A percentile compares a stretch with the other conserved stretches of the same genome.
Evolutionary conservation across 495 filamentous ascomycete genomes (phyloP).

Genomic region (Neurospora terricola): DNA sequence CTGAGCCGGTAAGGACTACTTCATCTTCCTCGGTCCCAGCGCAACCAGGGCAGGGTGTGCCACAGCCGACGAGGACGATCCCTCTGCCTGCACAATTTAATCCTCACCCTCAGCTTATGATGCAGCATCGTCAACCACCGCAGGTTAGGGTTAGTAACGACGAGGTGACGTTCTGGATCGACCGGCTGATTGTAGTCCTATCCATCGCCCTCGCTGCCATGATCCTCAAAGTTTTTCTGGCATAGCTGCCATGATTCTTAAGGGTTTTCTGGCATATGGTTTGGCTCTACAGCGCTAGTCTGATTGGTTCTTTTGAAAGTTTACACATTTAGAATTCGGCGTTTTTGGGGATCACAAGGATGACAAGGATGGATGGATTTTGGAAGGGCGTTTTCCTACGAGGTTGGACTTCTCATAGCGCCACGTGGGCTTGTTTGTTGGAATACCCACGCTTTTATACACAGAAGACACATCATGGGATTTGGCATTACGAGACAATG

Average conservation of each 20-base stretch:
- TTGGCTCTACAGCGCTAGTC: neutral
- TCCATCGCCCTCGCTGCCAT: conserved; percentile 41
- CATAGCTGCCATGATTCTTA: conserved; percentile 37
- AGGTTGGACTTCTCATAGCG: neutral
- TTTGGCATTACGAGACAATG: neutral
- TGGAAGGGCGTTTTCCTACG: neutral
- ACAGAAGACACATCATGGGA: neutral
- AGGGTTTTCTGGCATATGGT: conserved; percentile 22
- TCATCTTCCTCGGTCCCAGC: neutral
- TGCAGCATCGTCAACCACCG: conserved; percentile 18
- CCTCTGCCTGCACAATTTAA: conserved; percentile 14
- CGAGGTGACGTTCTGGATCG: conserved; percentile 47
- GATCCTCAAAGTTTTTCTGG: conserved; percentile 35
- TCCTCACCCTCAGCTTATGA: conserved; percentile 8
- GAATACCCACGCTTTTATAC: neutral
- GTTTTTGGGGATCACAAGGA: neutral
- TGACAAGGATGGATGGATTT: neutral
- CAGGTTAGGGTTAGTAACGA: conserved; percentile 7
- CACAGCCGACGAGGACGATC: conserved; percentile 28
- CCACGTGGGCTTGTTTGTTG: neutral
- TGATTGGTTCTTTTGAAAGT: neutral
- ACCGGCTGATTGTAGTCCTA: conserved; percentile 46
- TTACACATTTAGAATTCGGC: neutral
- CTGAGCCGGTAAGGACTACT: neutral
- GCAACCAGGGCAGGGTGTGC: conserved; percentile 18